Evolutionary conservation across 768 basidiomycete species (phyloP).

Genomic region (Amanita pseudoporphyria): DNA sequence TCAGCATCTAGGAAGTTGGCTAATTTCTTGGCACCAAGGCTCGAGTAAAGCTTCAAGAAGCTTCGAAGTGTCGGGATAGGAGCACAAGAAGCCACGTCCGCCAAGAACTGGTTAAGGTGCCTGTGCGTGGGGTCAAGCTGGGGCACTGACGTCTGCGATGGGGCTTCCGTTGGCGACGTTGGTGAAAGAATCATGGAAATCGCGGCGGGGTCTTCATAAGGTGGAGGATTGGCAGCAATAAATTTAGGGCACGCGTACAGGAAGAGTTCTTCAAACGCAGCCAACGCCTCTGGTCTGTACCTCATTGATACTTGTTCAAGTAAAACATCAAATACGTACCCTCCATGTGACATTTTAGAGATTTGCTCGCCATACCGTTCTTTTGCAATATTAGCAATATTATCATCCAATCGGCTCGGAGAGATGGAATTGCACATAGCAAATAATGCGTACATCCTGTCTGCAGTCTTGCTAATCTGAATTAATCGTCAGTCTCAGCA

Average conservation of each 20-base stretch:
- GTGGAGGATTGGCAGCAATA: conserved; percentile 89
- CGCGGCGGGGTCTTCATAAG: conserved; percentile 71
- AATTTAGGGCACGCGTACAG: conserved; percentile 94
- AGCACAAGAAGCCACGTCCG: conserved; percentile 66
- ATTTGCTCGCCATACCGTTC: conserved; percentile 93
- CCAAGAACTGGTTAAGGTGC: conserved; percentile 77
- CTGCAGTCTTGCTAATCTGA: conserved; percentile 94
- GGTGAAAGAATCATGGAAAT: conserved; percentile 41
- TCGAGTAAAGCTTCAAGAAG: conserved; percentile 93
- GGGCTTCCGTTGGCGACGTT: conserved; percentile 25
- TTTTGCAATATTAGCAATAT: conserved; percentile 86
- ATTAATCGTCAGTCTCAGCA: neutral
- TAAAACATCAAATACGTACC: conserved; percentile 23
- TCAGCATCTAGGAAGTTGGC: conserved; percentile 86
- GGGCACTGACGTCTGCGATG: conserved; percentile 19
- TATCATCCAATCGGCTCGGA: conserved; percentile 88
- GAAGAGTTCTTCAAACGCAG: conserved; percentile 89
- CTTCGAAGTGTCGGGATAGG: conserved; percentile 81
- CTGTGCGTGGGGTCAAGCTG: conserved; percentile 70
- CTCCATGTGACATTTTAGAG: conserved; percentile 75
- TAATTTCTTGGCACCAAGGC: conserved; percentile 84
- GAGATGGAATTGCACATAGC: conserved; percentile 91
- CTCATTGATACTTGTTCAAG: neutral
- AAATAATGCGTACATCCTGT: conserved; percentile 95
- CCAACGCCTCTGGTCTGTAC: conserved; percentile 56